Evolutionary conservation across 2,329 filamentous ascomycete species (phyloP), one percentile per base, ranked within the genome.

Genomic region (Aspergillus fischeri): DNA sequence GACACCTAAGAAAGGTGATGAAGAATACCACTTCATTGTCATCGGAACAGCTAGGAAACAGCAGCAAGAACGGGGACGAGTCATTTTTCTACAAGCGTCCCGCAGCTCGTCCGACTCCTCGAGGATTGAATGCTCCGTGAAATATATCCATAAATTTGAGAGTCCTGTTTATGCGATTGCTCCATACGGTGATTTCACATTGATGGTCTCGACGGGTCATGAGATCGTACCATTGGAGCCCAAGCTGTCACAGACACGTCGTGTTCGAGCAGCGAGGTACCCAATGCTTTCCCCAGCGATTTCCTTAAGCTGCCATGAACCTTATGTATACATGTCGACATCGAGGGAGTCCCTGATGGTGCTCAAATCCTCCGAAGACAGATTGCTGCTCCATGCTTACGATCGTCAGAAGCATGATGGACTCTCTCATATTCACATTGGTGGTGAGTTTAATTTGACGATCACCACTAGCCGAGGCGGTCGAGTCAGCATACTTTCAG

Each of bases 271-370:
- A 3, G 73, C 74, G 27, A 67, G 71, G 20, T 73, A 72, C 56
- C 65, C 70, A 10, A 65, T 83, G 7, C 75, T 79, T 3, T 84
- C 81, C 3, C 70, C 77, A 1, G 82, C 78, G 3, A 71, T 81
- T 6, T 75, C 80, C 7, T 73, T 86, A 45, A 80, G 80, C 1
- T 75, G 79, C 14, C 70, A 73, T 8, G 70, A 71, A 2, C 71
- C 74, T 1, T 75, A 77, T 25, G 76, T 87, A 28, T 80, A 83
- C 58, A 74, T 86, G 49, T 81, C 83, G 1, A 86, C 83, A 1
- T 69, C 76, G 2, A 70, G 74, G 42, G 80, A 86, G 60, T 86
- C 83, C 0, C 73, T 85, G 10, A 69, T 81, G 29, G 75, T 79
- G 24, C 77, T 81, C 41, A 69, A 77, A 56, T 66, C 81, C 8